phyloP scores from a whole-genome alignment of 257 asterid species.

The Forsythia viridissima region DNA sequence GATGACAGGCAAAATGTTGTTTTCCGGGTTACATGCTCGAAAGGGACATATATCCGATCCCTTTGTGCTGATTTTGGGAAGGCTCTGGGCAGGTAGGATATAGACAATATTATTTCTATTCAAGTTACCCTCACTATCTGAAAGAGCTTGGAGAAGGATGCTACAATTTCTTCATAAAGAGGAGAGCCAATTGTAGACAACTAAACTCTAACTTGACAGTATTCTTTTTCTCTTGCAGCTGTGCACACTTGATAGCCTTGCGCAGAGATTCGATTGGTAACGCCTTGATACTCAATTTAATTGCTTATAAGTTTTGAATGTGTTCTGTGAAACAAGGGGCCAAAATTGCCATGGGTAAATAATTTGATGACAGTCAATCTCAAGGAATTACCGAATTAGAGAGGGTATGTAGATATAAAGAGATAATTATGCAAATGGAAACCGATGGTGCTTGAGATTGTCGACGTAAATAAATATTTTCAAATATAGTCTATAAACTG shows the following conservation, averaged over 20 bases:
- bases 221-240: conserved; percentile 48
- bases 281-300: background rate
- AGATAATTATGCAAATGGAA: background rate
- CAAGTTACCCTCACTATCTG: conserved; percentile 2
- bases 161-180: background rate
- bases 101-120: background rate
- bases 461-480: background rate
- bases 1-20: conserved; percentile 95
- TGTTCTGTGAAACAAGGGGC: background rate
- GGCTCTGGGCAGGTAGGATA: conserved; percentile 74
- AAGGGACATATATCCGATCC: conserved; percentile 92
- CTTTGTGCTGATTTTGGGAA: conserved; percentile 97
- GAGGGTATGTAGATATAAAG: background rate
- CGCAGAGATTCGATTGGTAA: conserved; percentile 93
- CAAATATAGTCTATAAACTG: too few relatives aligned
- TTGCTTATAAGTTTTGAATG: background rate
- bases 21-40: conserved; percentile 89
- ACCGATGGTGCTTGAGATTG: background rate
- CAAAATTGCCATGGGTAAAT: too few relatives aligned
- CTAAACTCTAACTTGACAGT: background rate
- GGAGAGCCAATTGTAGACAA: background rate
- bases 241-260: conserved; percentile 92
- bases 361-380: too few relatives aligned
- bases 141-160: background rate
- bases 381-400: background rate